These are phyloP conservation scores for Phytophthora tentaculata DNA, from an alignment of 352 stramenopile genomes.

Conservation along the genomic window DNA sequence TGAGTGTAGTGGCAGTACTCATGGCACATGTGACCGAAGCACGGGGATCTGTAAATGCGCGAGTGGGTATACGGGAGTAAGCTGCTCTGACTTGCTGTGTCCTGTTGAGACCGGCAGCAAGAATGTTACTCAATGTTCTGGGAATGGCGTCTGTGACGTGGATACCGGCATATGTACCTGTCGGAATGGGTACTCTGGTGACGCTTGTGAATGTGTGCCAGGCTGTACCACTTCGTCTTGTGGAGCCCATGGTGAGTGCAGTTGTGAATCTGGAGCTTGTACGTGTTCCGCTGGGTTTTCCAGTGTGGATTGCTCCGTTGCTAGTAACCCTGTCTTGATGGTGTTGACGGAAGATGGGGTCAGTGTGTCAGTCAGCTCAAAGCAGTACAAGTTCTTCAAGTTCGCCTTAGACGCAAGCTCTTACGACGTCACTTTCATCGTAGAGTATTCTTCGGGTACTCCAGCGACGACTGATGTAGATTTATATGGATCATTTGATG, in stretches of 20 bases:
- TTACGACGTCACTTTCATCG: conserved; percentile 73
- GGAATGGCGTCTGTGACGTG: conserved; percentile 63
- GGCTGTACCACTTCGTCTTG: conserved; percentile 60
- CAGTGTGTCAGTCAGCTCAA: conserved; percentile 39
- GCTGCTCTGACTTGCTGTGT: conserved; percentile 67
- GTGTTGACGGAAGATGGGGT: conserved; percentile 42
- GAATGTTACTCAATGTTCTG: conserved; percentile 63
- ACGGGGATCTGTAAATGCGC: conserved; percentile 57
- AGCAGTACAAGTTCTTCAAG: conserved; percentile 79
- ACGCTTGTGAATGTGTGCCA: conserved; percentile 73
- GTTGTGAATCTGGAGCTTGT: conserved; percentile 70
- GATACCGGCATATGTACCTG: conserved; percentile 58
- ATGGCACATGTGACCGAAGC: conserved; percentile 55
- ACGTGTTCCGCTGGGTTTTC: conserved; percentile 53
- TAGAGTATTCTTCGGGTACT: conserved; percentile 38
- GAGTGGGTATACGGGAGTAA: conserved; percentile 57
- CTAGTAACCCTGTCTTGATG: conserved; percentile 23
- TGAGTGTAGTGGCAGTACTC: conserved; percentile 47
- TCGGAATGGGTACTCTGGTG: conserved; percentile 58
- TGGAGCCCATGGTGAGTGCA: conserved; percentile 51
- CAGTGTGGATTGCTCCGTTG: conserved; percentile 42
- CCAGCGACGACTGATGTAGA: conserved; percentile 50
- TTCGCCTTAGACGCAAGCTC: conserved; percentile 64
- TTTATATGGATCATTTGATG: conserved; percentile 79
- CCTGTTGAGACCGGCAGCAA: conserved; percentile 44